Base-by-base conservation (phyloP, 495 filamentous ascomycete genomes). In the Pseudevernia furfuracea region DNA sequence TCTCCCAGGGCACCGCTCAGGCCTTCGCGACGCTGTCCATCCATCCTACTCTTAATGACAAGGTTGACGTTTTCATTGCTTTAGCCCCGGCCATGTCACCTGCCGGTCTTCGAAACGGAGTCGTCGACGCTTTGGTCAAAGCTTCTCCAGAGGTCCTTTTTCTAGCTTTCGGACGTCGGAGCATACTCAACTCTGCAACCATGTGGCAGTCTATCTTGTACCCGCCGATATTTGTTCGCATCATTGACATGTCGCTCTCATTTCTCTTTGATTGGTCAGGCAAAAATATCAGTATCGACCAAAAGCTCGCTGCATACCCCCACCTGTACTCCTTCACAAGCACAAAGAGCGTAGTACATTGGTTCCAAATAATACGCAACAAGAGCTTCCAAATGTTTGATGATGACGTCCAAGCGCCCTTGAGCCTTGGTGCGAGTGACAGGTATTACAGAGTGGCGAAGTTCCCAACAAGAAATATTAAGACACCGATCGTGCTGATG, bases 351-450 rank as follows among this genome's bases (percentile, higher is more conserved):
- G 90, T 96, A 12, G 94, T 98, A 0, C 94, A 98, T 70, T 98
- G 94, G 94, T 98, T 98, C 75, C 94, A 98, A 71, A 96, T 98
- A 69, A 97, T 98, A 67, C 87, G 94, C 55, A 96, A 92, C 70
- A 87, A 89, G 67, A 89, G 82, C 38, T 98, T 98, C 73, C 94
- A 97, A 74, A 97, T 98, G 88, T 97, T 91, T 73, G 94, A 98
- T 70, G 94, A 98, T 70, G 93, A 97, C 70, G 82, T 94, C 10
- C 87, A 89, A 62, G 80, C 81, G 6, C 84, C 84, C 2, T 76
- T 90, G 53, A 80, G 78, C 57, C 65, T 85, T 36, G 80, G 80
- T 12, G 81, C 78, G 39, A 86, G 80, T 65, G 79, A 81, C 55
- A 79, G 81, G 19, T 89, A 89, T 72, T 89, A 90, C 73, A 96